Evolutionary conservation across 2,329 filamentous ascomycete genomes (phyloP), one percentile per base, ranked within the genome.

Genomic region (Ceratocystis lukuohia): DNA sequence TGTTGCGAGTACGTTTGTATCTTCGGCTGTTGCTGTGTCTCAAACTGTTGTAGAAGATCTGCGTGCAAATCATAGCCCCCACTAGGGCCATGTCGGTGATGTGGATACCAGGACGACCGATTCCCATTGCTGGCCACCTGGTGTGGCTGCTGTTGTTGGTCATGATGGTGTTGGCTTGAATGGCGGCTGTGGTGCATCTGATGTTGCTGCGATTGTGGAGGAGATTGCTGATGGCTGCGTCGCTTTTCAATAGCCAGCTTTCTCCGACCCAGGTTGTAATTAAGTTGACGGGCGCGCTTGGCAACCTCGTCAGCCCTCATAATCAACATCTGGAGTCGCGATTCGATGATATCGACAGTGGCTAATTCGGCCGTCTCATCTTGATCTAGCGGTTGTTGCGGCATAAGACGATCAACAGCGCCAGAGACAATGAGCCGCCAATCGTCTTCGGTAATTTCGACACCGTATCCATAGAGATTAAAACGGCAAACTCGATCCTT

Each of bases 391-490:
- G 90, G 89, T 69, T 92, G 85, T 15, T 88, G 86, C 1, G 90
- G 87, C 20, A 91, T 90, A 67, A 82, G 79, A 72, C 90, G 87
- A 74, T 95, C 89, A 10, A 92, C 84, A 70, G 89, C 88, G 33
- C 91, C 90, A 48, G 88, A 92, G 65, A 86, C 85, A 70, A 96
- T 92, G 70, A 96, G 78, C 53, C 91, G 82, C 80, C 87, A 96
- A 73, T 96, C 91, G 73, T 95, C 90, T 74, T 95, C 90, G 20
- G 85, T 86, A 69, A 96, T 93, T 76, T 96, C 89, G 7, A 95
- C 87, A 61, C 88, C 84, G 70, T 87, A 82, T 68, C 91, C 88
- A 72, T 91, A 91, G 69, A 90, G 86, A 72, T 86, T 85, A 74
- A 96, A 94, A 69, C 90, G 88, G 73, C 91, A 95, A 65, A 88